Percentiles rank a stretch among this genome's conserved stretches.
Conservation (phyloP, 1,284 basidiomycete genomes). For the Ustilago tritici region DNA sequence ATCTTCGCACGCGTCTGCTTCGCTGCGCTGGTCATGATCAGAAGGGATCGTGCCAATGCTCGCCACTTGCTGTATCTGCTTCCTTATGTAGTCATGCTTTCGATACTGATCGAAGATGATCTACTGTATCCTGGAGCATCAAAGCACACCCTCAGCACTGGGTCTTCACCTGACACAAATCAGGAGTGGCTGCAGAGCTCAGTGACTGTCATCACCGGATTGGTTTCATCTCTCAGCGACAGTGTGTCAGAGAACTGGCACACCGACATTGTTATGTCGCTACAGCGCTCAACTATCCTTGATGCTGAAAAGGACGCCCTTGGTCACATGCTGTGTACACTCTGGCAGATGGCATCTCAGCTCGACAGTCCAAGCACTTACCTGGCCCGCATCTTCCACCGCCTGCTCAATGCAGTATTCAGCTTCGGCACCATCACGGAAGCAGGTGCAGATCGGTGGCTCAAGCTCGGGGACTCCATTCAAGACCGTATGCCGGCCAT, state of each 20-base stretch:
- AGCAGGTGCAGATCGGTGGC: conserved; percentile 58
- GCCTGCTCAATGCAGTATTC: conserved; percentile 59
- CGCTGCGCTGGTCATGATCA: conserved; percentile 76
- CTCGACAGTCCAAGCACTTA: conserved; percentile 27
- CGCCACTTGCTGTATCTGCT: conserved; percentile 76
- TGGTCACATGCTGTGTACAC: conserved; percentile 32
- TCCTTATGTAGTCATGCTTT: conserved; percentile 67
- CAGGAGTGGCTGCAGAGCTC: conserved; percentile 43
- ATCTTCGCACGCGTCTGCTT: conserved; percentile 77
- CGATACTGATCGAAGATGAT: conserved; percentile 70
- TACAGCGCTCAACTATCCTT: conserved; percentile 34
- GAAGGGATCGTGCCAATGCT: conserved; percentile 76
- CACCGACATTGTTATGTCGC: conserved; percentile 29
- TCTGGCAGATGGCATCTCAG: conserved; percentile 34
- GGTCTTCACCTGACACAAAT: conserved; percentile 10
- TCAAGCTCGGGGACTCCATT: conserved; percentile 50
- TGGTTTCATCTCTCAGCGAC: conserved; percentile 44
- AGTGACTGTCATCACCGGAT: conserved; percentile 41
- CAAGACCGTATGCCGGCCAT: conserved; percentile 36
- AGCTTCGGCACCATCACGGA: conserved; percentile 57
- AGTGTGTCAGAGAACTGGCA: conserved; percentile 50
- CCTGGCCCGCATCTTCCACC: conserved; percentile 57
- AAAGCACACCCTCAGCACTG: conserved; percentile 32
- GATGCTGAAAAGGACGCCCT: conserved; percentile 30
- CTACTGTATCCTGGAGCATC: conserved; percentile 71